Base-by-base conservation (phyloP, 257 asterid species). In the Paraleonurus japonicus region DNA sequence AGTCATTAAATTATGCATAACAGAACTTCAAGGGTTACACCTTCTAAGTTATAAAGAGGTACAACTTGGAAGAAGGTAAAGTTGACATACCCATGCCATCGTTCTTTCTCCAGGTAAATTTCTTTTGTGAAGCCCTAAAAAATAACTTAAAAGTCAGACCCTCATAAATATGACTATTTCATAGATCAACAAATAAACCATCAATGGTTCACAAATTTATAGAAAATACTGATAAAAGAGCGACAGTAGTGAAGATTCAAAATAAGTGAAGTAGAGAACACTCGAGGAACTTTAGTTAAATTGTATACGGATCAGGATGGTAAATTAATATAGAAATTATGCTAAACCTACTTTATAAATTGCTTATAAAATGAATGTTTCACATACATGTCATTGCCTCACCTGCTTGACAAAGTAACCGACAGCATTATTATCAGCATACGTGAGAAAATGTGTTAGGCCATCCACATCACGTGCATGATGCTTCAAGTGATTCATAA, bases 401-500 rank as follows among this genome's bases (percentile, higher is more conserved):
- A 89, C 99, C 97, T 95, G 99, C 82, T 95, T 95, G 85, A 79
- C 94, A 84, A 95, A 95, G 87, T 95, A 95, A 75, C 99, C 99
- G 73, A 95, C 99, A 43, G 99, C 99, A 76, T 95, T 92, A 80
- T 95, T 95, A 85, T 95, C 99, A 71, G 99, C 98, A 83, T 92
- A 95, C 2, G 99, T 95, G 80, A 95, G 94, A 77, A 95, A 95
- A 79, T 95, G 99, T 53, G 99, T 85, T 65, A 92, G 79, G 53
- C 96, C 97, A 79, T 95, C 99, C 71, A 78, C 88, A 83, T 95
- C 99, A 72, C 98, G 99, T 43, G 99, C 99, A 66, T 89, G 89
- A 86, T 89, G 90, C 86, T 95, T 95, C 57, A 95, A 82, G 85
- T 95, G 96, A 82, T 92, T 95, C 99, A 95, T 95, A 77, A 95